Base-by-base conservation (phyloP, 345 rosid species). In the Heritiera littoralis region DNA sequence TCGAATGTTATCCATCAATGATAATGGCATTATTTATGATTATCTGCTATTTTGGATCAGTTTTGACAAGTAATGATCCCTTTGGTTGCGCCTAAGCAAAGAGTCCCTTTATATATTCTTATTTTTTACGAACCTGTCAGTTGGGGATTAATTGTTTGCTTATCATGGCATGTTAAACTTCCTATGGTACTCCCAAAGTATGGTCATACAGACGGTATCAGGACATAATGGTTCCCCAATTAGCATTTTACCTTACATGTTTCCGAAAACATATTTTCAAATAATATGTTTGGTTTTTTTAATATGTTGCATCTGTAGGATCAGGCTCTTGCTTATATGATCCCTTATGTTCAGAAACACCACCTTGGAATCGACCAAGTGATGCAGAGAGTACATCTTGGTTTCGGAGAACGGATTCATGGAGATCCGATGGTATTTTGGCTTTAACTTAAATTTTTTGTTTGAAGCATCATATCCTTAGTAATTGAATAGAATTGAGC, bases 311-410 rank as follows among this genome's bases (percentile, higher is more conserved):
- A 79, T 49, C 68, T 71, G 18, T 40, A 87, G 91, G 88, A 80
- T 63, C 92, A 5, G 85, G 83, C 54, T 82, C 87, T 71, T 82
- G 91, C 83, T 89, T 91, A 38, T 86, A 80, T 59, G 94, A 95
- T 82, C 91, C 91, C 77, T 78, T 91, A 73, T 78, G 72, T 74
- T 74, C 82, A 32, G 94, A 88, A 78, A 78, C 82, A 74, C 82
- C 90, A 6, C 63, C 65, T 72, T 83, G 87, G 84, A 41, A 72
- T 40, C 72, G 48, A 55, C 65, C 14, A 40, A 82, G 74, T 64
- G 90, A 89, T 77, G 74, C 69, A 14, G 83, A 55, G 41, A 81
- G 75, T 77, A 59, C 81, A 78, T 40, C 80, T 83, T 80, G 46
- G 79, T 35, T 28, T 77, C 32, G 0, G 11, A 35, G 51, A 55